Conservation (phyloP, 2,329 filamentous ascomycete genomes). For the Alternaria triticimaculans region DNA sequence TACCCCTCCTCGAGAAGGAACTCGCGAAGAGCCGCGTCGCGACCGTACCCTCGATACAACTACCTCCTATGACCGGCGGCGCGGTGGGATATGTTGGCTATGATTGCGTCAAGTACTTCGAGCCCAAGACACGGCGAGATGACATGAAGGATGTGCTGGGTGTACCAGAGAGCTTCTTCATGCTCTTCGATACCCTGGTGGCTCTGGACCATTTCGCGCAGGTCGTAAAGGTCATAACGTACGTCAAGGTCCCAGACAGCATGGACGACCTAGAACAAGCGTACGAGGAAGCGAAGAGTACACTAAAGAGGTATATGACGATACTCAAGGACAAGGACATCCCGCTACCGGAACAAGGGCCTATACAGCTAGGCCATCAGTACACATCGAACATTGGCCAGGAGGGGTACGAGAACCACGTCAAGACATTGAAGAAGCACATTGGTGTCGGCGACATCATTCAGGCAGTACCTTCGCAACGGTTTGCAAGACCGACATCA, state of each 20-base stretch:
- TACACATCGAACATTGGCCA: conserved; percentile 93
- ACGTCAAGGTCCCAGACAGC: conserved; percentile 70
- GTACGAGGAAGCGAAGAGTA: conserved; percentile 71
- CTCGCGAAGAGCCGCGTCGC: conserved; percentile 80
- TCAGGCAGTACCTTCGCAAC: conserved; percentile 93
- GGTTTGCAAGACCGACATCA: conserved; percentile 85
- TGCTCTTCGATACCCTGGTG: conserved; percentile 94
- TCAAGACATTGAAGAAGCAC: conserved; percentile 84
- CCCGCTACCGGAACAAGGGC: conserved; percentile 76
- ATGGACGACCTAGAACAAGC: conserved; percentile 66
- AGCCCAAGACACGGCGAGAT: conserved; percentile 90
- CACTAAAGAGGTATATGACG: conserved; percentile 71
- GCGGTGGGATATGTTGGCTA: conserved; percentile 97
- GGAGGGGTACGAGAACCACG: conserved; percentile 88
- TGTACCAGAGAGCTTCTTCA: conserved; percentile 94
- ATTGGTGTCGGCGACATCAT: conserved; percentile 94
- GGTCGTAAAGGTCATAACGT: conserved; percentile 91
- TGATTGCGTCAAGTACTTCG: conserved; percentile 96
- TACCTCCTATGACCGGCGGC: conserved; percentile 88
- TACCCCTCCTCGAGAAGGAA: conserved; percentile 82
- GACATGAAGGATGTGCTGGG: conserved; percentile 86
- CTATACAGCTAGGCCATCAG: conserved; percentile 74
- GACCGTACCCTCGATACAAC: conserved; percentile 77
- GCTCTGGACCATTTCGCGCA: conserved; percentile 96
- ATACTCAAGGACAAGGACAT: conserved; percentile 76